phyloP scores from a whole-genome alignment of 1,284 basidiomycete genomes.

The Tilletia walkeri region DNA sequence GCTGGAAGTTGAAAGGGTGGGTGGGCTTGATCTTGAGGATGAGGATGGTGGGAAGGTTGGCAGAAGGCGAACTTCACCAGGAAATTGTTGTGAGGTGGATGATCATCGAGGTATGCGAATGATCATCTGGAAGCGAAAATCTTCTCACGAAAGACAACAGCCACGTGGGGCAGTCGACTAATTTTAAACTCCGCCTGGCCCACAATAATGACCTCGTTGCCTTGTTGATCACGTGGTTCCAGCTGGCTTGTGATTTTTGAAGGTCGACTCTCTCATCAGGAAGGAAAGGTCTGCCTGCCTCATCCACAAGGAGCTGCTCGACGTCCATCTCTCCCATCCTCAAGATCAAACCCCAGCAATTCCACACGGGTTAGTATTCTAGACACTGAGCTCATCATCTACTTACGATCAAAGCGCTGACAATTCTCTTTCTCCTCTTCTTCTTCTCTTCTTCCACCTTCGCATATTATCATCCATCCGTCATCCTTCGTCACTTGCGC shows the following conservation, averaged over 20 bases:
- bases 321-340: conserved; percentile 7
- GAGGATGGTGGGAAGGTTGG: background rate
- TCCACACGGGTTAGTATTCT: no score
- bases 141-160: background rate
- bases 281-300: no score
- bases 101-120: background rate
- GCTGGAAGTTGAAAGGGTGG: background rate
- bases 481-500: no score
- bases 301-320: background rate
- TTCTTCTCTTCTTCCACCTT: background rate
- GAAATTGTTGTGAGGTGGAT: background rate
- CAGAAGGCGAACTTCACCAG: background rate
- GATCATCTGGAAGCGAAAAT: conserved; percentile 8
- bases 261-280: no score
- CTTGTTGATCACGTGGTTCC: background rate
- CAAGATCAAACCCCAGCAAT: background rate
- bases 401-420: background rate
- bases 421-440: background rate
- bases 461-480: no score
- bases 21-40: background rate
- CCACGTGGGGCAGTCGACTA: background rate
- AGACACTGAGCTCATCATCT: no score
- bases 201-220: background rate
- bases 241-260: no score
- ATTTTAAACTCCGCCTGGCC: conserved; percentile 8